Conservation (phyloP, 139 green algal genomes). For the Chlamydomonas asymmetrica region DNA sequence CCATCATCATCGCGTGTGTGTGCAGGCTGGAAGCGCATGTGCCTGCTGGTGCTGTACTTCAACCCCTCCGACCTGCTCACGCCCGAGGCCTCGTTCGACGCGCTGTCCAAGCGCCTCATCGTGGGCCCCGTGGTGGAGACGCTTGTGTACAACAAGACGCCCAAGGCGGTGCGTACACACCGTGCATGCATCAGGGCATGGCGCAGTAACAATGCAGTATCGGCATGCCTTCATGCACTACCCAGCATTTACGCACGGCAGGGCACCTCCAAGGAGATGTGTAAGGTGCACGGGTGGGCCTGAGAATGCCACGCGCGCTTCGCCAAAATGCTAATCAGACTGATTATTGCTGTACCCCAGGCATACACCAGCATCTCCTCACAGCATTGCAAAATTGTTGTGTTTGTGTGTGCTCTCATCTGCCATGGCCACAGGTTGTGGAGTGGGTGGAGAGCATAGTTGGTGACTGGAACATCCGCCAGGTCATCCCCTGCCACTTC, state of each 20-base stretch:
- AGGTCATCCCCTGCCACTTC: slow-evolving; percentile 92
- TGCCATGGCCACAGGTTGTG: slow-evolving; percentile 27
- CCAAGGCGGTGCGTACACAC: slow-evolving; percentile 33
- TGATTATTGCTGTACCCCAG: too few species aligned
- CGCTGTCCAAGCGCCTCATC: slow-evolving; percentile 74
- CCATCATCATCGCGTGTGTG: background rate
- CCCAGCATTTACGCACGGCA: too few species aligned
- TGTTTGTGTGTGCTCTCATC: too few species aligned
- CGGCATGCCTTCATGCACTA: too few species aligned
- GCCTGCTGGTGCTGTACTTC: slow-evolving; percentile 93
- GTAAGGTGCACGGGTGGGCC: too few species aligned
- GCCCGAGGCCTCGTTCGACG: slow-evolving; percentile 57
- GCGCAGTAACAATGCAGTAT: too few species aligned
- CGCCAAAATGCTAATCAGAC: too few species aligned
- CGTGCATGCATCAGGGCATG: too few species aligned
- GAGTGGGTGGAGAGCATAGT: slow-evolving; percentile 84
- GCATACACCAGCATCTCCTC: too few species aligned
- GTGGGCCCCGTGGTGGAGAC: slow-evolving; percentile 87
- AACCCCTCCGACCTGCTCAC: slow-evolving; percentile 42
- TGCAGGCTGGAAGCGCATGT: slow-evolving; percentile 88
- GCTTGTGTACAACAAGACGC: slow-evolving; percentile 88
- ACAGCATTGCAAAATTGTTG: too few species aligned
- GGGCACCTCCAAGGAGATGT: too few species aligned
- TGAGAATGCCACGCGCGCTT: too few species aligned
- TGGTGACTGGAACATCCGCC: slow-evolving; percentile 78